Percentiles rank a stretch among this genome's conserved stretches.
Evolutionary conservation across 345 rosid species (phyloP).

Genomic region (Gossypium rotundifolium): DNA sequence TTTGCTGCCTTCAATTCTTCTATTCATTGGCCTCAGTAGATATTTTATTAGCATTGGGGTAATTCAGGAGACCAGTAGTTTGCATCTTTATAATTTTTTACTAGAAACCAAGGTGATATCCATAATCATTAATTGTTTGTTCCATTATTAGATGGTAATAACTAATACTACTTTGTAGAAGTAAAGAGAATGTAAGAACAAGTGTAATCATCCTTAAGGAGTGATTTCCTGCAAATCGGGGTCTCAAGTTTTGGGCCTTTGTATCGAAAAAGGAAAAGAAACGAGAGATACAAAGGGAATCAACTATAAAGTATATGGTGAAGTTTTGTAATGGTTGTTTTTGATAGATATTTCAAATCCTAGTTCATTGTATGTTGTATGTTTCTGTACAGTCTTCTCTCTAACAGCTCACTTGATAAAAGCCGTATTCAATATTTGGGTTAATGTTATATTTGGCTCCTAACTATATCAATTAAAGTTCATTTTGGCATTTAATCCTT

Average conservation of each 20-base stretch:
- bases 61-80: slow-evolving; percentile 12
- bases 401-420: background rate
- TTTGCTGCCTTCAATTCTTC: slow-evolving; percentile 7
- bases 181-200: slow-evolving; percentile 21
- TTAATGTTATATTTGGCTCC: too few species aligned
- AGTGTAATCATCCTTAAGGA: background rate
- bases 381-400: background rate
- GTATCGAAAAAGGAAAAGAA: slow-evolving; percentile 9
- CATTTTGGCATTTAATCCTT: too few species aligned
- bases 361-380: slow-evolving; percentile 2
- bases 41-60: slow-evolving; percentile 14
- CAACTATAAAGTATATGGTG: slow-evolving; percentile 15
- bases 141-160: slow-evolving; percentile 27
- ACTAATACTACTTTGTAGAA: slow-evolving; percentile 12
- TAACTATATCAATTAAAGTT: too few species aligned
- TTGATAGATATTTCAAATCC: background rate
- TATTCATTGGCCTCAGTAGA: slow-evolving; percentile 14
- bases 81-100: slow-evolving; percentile 15
- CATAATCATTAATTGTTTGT: slow-evolving; percentile 27
- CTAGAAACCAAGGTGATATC: slow-evolving; percentile 15
- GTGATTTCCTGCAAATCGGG: background rate
- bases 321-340: background rate
- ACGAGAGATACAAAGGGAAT: slow-evolving; percentile 12
- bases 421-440: background rate
- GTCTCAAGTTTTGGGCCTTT: background rate